Base-by-base conservation (phyloP, 208 protist species). In the Crithidia fasciculata region DNA sequence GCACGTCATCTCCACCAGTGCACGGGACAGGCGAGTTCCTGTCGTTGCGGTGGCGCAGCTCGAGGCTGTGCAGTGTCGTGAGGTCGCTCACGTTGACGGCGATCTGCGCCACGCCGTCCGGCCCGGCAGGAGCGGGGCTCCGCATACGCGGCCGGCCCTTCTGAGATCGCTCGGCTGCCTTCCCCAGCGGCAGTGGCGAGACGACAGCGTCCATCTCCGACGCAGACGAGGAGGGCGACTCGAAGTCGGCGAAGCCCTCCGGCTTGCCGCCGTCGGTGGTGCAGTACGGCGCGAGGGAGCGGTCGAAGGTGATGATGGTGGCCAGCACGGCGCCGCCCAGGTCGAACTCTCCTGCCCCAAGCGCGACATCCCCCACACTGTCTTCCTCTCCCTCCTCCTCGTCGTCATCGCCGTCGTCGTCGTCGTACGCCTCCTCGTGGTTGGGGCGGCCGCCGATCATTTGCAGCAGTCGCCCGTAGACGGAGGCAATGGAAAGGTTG, bases 401-500 rank as follows among this genome's bases (percentile, higher is more conserved):
- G 45, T 70, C 55, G 28, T 28, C 28, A 28, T 28, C 28, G 28
- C 1, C 28, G 1, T 28, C 28, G 28, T 1, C 28, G 28, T 28
- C 28, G 28, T 28, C 28, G 28, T 28, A 28, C 28, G 28, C 28
- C 7, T 76, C 61, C 36, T 81, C 74, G 7, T 44, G 52, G 49
- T 69, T 64, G 6, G 56, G 41, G 18, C 60, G 62, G 10, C 68
- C 74, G 36, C 68, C 70, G 50, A 83, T 70, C 66, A 78, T 81
- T 39, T 79, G 68, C 52, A 94, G 61, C 58, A 94, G 81, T 40
- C 78, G 81, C 5, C 80, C 85, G 16, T 91, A 75, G 28, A 88
- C 81, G n/a, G 78, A 82, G 13, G 86, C 82, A n/a, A 90, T 70
- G 13, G 85, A 81, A 4, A 95, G 81, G 41, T 71, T 88, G 55